These are phyloP conservation scores for Plasmopara muralis DNA, from an alignment of 352 stramenopile species.

Conservation along the genomic window DNA sequence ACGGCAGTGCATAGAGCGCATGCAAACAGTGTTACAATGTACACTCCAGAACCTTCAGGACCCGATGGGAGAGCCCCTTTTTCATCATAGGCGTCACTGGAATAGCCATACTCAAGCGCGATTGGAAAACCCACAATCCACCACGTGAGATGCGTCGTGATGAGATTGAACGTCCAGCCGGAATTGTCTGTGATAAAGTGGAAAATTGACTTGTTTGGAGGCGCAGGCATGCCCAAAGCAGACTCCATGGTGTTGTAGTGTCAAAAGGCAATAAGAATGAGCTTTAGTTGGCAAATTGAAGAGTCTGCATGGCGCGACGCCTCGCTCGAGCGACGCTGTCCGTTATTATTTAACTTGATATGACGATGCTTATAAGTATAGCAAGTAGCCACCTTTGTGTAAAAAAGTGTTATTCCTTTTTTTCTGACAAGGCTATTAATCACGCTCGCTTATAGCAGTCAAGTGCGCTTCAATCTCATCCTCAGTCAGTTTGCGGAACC, in stretches of 20 bases:
- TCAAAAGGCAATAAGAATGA: background rate
- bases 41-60: conserved; percentile 64
- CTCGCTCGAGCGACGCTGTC: conserved; percentile 4
- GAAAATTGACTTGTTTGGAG: conserved; percentile 32
- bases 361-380: background rate
- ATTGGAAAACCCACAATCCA: conserved; percentile 77
- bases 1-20: conserved; percentile 65
- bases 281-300: conserved; percentile 7
- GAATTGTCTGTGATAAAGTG: conserved; percentile 68
- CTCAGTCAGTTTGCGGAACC: conserved; percentile 92
- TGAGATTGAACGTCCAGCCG: conserved; percentile 83
- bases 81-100: conserved; percentile 61
- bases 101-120: conserved; percentile 75
- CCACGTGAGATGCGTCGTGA: conserved; percentile 74
- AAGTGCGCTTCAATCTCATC: conserved; percentile 97
- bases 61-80: conserved; percentile 73
- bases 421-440: conserved; percentile 35
- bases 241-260: conserved; percentile 15
- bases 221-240: conserved; percentile 5
- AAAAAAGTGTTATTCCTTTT: background rate
- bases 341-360: conserved; percentile 13
- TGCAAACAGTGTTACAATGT: conserved; percentile 79
- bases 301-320: background rate
- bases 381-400: too few relatives aligned
- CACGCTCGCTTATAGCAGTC: conserved; percentile 95